These are phyloP conservation scores for Aspergillus costaricaensis DNA, from an alignment of 2,329 filamentous ascomycete genomes.

Conservation along the genomic window DNA sequence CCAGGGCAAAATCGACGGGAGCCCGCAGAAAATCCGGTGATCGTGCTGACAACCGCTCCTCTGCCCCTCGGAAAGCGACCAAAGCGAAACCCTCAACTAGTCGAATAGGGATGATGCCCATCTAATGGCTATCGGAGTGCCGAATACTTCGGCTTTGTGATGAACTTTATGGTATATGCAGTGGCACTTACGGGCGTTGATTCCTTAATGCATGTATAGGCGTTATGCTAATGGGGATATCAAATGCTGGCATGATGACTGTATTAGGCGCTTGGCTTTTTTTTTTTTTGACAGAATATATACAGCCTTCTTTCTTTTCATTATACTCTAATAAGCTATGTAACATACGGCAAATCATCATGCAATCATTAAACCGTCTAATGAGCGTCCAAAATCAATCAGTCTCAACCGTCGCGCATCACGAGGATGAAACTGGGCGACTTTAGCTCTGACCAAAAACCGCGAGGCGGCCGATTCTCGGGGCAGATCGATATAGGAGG, in stretches of 20 bases:
- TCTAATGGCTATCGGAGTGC: conserved; percentile 25
- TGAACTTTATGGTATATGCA: conserved; percentile 14
- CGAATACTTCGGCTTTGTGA: conserved; percentile 9
- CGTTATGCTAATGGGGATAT: conserved; percentile 14
- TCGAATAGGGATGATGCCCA: conserved; percentile 43
- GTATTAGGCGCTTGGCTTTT: conserved; percentile 4
- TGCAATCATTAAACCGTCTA: conserved; percentile 28
- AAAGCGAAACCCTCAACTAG: conserved; percentile 30
- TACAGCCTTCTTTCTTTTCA: conserved; percentile 5
- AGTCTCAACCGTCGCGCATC: conserved; percentile 55
- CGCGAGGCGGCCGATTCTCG: conserved; percentile 55
- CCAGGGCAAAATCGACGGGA: conserved; percentile 28
- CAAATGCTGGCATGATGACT: conserved; percentile 12
- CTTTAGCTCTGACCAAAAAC: conserved; percentile 57
- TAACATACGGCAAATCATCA: not conserved
- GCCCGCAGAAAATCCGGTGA: conserved; percentile 27
- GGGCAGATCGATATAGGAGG: conserved; percentile 51
- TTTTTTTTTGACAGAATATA: conserved; percentile 13
- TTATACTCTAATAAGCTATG: not conserved
- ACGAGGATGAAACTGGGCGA: conserved; percentile 58
- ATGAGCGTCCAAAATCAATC: conserved; percentile 54
- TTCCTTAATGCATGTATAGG: conserved; percentile 21
- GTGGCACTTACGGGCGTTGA: conserved; percentile 3
- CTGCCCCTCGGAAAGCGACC: conserved; percentile 27
- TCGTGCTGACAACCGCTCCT: conserved; percentile 23